phyloP scores from a whole-genome alignment of 148 eudicot genomes.

The Fagopyrum esculentum region DNA sequence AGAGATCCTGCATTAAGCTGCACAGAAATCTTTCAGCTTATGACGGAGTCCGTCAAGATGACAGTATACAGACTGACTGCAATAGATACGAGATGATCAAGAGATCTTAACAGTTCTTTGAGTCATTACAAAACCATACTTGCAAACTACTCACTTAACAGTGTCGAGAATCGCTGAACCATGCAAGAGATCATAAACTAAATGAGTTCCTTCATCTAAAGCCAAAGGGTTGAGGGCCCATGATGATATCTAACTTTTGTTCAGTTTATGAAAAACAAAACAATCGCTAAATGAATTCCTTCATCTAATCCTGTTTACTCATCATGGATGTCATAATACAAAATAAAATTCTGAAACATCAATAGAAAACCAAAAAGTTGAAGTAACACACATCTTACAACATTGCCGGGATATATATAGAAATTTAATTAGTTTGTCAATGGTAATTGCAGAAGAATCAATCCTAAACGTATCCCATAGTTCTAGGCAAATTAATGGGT shows the following conservation, averaged over 20 bases:
- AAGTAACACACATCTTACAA: neutral
- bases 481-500: neutral
- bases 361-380: neutral
- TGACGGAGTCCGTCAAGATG: neutral
- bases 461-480: neutral
- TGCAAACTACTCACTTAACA: neutral
- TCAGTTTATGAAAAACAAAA: neutral
- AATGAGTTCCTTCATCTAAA: neutral
- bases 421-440: neutral
- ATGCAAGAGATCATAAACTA: neutral
- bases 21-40: neutral
- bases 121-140: neutral
- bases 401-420: neutral
- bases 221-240: neutral
- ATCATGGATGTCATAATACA: neutral
- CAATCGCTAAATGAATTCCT: neutral
- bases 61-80: neutral
- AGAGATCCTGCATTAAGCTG: conserved; percentile 35
- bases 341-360: neutral
- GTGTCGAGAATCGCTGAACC: neutral
- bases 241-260: neutral
- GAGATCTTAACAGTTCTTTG: neutral
- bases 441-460: neutral
- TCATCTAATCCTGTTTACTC: neutral
- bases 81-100: neutral